Evolutionary conservation across 2,329 filamentous ascomycete genomes (phyloP), one percentile per base, ranked within the genome.

Genomic region (Phyllosticta citribraziliensis): DNA sequence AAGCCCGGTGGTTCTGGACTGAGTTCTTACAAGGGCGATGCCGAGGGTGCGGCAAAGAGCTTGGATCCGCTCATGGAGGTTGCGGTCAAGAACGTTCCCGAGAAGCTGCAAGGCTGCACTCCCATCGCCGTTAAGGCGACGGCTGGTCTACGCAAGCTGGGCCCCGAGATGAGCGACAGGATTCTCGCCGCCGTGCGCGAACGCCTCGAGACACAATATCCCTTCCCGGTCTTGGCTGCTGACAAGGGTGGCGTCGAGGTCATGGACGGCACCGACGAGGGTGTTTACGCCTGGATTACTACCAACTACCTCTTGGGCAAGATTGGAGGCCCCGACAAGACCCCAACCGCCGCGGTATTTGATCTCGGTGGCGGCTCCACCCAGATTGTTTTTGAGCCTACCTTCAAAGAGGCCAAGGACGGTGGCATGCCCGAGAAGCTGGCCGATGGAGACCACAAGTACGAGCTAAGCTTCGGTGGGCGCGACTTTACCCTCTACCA

Each of bases 221-320:
- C 94, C 12, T 99, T 99, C 83, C 91, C 94, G 0, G 89, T 99
- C 52, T 88, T 99, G 61, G 88, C 89, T 12, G 82, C 86, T 65
- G 89, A 91, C 69, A 87, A 93, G 67, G 86, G 89, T 60, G 94
- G 95, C 61, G 91, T 99, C 27, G 85, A 91, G 65, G 95, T 99
- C 74, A 99, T 99, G 94, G 92, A 96, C 69, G 94, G 94, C 64
- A 91, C 89, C 57, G 89, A 97, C 70, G 94, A 99, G 78, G 94
- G 94, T 72, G 93, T 99, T 30, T 99, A 96, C 72, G 95, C 94
- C 58, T 99, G 94, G 94, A 96, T 99, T 74, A 99, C 94, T 6
- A 94, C 91, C 66, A 99, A 99, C 81, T 99, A 99, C 76, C 87
- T 99, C 51, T 85, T 99, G 24, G 93, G 93, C 70, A 97, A 97